Conservation (phyloP, 108 stramenopile genomes). For the Epithemia pelagica region DNA sequence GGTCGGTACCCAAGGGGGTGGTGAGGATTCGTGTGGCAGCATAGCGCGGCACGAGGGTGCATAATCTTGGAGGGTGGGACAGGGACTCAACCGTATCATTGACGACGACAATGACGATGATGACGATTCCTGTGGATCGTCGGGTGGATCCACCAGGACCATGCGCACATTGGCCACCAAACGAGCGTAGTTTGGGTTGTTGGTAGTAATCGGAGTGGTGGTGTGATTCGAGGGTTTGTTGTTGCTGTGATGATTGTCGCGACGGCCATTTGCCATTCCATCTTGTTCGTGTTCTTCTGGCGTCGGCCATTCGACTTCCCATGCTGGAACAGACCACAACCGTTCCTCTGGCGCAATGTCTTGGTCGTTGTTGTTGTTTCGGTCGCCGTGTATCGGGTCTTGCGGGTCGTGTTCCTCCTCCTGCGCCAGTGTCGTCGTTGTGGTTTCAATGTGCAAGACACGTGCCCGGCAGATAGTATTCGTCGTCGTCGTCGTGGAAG, state of each 20-base stretch:
- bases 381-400: neutral
- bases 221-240: neutral
- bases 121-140: no score
- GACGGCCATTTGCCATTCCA: neutral
- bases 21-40: no score
- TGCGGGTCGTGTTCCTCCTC: neutral
- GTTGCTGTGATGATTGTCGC: neutral
- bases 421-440: neutral
- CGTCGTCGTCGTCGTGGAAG: slow-evolving; percentile 3
- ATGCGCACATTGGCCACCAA: slow-evolving; percentile 37
- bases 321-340: neutral
- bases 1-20: no score
- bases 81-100: no score
- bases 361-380: neutral
- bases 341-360: neutral
- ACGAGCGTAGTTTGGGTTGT: slow-evolving; percentile 20
- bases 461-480: no score
- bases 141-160: neutral
- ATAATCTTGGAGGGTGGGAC: no score
- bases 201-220: neutral
- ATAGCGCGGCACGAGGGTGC: no score
- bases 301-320: neutral
- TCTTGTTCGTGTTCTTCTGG: neutral
- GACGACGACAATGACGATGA: slow-evolving; percentile 7
- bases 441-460: neutral